Percentiles rank a stretch among this genome's conserved stretches.
phyloP scores from a whole-genome alignment of 371 early-diverging fungal species.

The Fennellomyces sp. region DNA sequence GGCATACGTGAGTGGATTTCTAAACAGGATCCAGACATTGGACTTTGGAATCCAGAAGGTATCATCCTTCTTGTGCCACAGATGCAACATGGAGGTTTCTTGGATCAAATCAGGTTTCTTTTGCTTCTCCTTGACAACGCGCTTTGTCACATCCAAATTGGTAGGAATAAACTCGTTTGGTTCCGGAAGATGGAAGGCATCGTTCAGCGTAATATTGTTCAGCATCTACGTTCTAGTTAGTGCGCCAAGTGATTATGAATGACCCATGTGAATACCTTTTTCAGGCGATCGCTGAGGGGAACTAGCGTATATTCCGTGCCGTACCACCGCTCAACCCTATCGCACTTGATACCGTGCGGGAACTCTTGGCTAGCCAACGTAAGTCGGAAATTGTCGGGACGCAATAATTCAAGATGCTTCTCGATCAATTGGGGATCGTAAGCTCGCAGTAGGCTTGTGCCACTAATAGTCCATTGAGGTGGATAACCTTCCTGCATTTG shows the following conservation, averaged over 20 bases:
- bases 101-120: slow-evolving; percentile 59
- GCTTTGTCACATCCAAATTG: slow-evolving; percentile 52
- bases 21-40: slow-evolving; percentile 50
- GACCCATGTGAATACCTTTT: too few species aligned
- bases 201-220: slow-evolving; percentile 38
- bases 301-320: slow-evolving; percentile 78
- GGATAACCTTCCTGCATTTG: slow-evolving; percentile 69
- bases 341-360: slow-evolving; percentile 49
- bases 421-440: slow-evolving; percentile 62
- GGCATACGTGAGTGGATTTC: slow-evolving; percentile 59
- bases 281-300: slow-evolving; percentile 54
- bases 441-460: slow-evolving; percentile 57
- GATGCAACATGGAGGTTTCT: slow-evolving; percentile 66
- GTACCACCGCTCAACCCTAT: slow-evolving; percentile 78
- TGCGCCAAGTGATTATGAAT: too few species aligned
- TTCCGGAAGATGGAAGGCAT: slow-evolving; percentile 72
- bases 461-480: slow-evolving; percentile 71
- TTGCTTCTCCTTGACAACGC: slow-evolving; percentile 34
- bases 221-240: slow-evolving; percentile 44
- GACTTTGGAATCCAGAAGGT: slow-evolving; percentile 84
- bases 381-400: slow-evolving; percentile 69
- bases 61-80: slow-evolving; percentile 95
- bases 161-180: slow-evolving; percentile 87
- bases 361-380: slow-evolving; percentile 42
- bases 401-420: slow-evolving; percentile 57